phyloP scores from a whole-genome alignment of 2,329 filamentous ascomycete genomes.

The Botrytis tulipae region DNA sequence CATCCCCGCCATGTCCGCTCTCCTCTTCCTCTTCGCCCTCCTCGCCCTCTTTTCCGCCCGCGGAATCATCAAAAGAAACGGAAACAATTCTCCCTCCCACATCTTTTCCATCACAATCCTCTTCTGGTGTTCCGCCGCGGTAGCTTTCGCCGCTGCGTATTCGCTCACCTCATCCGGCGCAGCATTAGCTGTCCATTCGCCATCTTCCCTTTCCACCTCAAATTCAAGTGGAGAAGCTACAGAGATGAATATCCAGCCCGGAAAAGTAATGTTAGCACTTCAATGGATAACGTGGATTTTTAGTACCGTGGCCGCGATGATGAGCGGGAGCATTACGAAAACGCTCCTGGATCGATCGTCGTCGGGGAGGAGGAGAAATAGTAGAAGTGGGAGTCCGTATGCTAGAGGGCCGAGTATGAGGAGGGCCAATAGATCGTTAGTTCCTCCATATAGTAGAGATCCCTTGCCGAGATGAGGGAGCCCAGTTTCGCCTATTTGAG shows the following conservation, averaged over 20 bases:
- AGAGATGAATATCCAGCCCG: neutral
- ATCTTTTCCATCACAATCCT: neutral
- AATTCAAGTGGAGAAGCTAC: neutral
- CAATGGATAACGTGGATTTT: constrained; percentile 15
- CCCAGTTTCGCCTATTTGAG: neutral
- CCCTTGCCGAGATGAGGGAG: neutral
- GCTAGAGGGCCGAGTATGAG: neutral
- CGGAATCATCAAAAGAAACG: neutral
- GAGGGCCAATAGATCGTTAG: neutral
- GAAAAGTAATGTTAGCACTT: constrained; percentile 3
- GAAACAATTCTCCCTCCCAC: neutral
- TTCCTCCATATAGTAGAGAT: constrained; percentile 1
- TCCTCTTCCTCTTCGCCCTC: constrained; percentile 5
- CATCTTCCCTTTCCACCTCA: neutral
- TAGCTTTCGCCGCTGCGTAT: constrained; percentile 9
- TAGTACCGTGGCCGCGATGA: neutral
- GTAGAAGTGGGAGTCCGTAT: neutral
- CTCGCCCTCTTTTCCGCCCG: neutral
- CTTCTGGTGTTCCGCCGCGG: neutral
- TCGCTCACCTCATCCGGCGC: constrained; percentile 1
- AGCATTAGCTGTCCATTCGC: neutral
- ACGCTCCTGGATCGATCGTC: neutral
- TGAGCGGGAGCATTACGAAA: constrained; percentile 4
- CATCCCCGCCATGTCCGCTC: constrained; percentile 1
- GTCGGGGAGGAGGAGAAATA: neutral